Evolutionary conservation across 495 filamentous ascomycete species (phyloP), one percentile per base, ranked within the genome.

Genomic region (Cryomyces antarcticus): DNA sequence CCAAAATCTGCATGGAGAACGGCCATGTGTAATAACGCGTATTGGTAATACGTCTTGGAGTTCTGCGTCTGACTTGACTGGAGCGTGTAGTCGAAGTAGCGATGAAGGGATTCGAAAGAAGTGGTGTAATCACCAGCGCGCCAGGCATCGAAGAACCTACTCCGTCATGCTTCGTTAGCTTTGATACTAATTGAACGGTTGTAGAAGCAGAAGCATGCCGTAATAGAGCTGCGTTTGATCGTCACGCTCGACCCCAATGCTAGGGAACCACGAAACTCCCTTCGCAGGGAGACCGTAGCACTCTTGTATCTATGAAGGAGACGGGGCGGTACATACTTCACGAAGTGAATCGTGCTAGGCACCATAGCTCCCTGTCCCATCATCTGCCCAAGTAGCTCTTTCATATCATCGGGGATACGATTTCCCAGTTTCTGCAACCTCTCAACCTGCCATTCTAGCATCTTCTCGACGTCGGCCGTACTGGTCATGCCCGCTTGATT

Each of bases 11-110:
- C 84, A 52, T 96, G 88, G 9, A 96, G 70, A 38, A 95, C 82
- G 9, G 84, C 87, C 27, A 93, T 67, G 54, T 93, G 94, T 48
- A 97, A 72, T n/a, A 95, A 65, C 9, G 92, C 92, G 55, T 95
- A 96, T 51, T 95, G 89, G 56, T 96, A 96, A 49, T 86, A 85
- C n/a, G 71, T 72, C 17, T 80, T 75, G 54, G 92, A 81, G 28
- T 75, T 63, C 49, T 75, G 82, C 17, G 17, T 24, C 17, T 24
- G 17, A 24, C 17, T 24, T 24, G 17, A 24, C 47, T 92, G 82
- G 82, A 95, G 86, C 5, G 83, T 89, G 60, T 93, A 94, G 57
- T 97, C 89, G 54, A 94, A 97, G 58, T 93, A 96, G 34, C 85
- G 78, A 57, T 97, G 88, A 28, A 97, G 70, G 48, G 78, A 78